Percentiles rank a stretch among this genome's conserved stretches.
Conservation (phyloP, 208 protist species). For the Leishmania martiniquensis region DNA sequence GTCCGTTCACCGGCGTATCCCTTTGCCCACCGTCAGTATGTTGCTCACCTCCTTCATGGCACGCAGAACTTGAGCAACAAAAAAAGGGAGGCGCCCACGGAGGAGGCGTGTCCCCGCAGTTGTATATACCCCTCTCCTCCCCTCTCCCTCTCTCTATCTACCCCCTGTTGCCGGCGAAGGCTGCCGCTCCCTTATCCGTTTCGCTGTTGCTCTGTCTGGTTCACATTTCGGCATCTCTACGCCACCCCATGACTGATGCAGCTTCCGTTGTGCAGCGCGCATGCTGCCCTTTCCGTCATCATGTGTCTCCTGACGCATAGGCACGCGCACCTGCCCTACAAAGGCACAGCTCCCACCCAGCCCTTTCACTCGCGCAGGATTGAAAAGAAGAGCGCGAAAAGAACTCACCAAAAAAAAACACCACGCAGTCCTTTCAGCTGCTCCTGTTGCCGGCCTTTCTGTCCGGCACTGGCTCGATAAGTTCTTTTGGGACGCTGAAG, state of each 20-base stretch:
- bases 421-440: not conserved
- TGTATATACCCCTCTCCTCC: not conserved
- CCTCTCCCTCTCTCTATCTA: not conserved
- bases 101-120: too few relatives aligned
- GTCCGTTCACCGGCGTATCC: not conserved
- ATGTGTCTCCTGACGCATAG: not conserved
- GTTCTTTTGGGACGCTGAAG: conserved; percentile 77
- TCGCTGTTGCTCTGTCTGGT: not conserved
- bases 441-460: not conserved
- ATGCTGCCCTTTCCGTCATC: not conserved
- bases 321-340: not conserved
- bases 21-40: not conserved
- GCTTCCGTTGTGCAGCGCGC: not conserved
- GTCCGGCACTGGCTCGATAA: conserved; percentile 39
- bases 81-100: not conserved
- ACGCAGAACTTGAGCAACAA: not conserved
- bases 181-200: not conserved
- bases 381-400: not conserved
- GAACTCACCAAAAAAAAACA: not conserved
- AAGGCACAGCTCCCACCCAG: too few relatives aligned
- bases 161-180: too few relatives aligned
- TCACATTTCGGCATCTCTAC: not conserved
- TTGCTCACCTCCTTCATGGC: not conserved
- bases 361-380: not conserved
- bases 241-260: not conserved